Percentiles rank a stretch among this genome's conserved stretches.
Conservation (phyloP, 441 rosid species). For the Bruguiera hainesii region DNA sequence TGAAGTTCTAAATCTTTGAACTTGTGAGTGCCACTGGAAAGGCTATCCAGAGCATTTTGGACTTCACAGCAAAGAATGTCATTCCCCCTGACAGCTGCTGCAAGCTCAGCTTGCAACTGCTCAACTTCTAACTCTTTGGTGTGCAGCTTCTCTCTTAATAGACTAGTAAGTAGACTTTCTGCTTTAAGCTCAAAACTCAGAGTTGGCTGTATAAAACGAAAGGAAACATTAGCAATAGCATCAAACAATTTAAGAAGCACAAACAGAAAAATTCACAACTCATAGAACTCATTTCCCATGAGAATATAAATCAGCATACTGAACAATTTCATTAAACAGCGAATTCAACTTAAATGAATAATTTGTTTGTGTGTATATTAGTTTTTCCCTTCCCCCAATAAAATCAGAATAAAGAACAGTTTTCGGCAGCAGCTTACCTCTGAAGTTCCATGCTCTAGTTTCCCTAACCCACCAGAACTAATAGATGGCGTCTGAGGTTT, state of each 20-base stretch:
- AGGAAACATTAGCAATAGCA: slow-evolving; percentile 14
- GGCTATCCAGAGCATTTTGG: slow-evolving; percentile 64
- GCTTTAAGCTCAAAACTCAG: slow-evolving; percentile 63
- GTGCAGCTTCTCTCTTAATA: slow-evolving; percentile 77
- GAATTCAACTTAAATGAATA: not conserved
- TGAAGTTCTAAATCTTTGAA: slow-evolving; percentile 75
- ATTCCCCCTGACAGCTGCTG: slow-evolving; percentile 74
- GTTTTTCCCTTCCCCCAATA: not conserved
- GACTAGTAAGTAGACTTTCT: slow-evolving; percentile 62
- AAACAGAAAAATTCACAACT: slow-evolving; percentile 2
- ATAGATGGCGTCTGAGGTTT: slow-evolving; percentile 29
- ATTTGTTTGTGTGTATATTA: not conserved
- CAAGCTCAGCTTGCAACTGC: slow-evolving; percentile 81
- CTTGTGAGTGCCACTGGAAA: slow-evolving; percentile 65
- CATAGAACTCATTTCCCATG: not conserved
- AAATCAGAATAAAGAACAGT: slow-evolving; percentile 1
- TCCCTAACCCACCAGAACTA: slow-evolving; percentile 24
- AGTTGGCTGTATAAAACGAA: slow-evolving; percentile 41
- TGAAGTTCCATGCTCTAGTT: slow-evolving; percentile 39
- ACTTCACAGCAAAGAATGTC: slow-evolving; percentile 73
- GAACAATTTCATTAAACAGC: not conserved
- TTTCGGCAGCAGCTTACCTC: slow-evolving; percentile 46
- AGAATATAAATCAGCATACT: not conserved
- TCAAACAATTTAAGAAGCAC: not conserved
- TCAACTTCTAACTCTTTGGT: slow-evolving; percentile 80